Conservation (phyloP, 1,284 basidiomycete genomes). For the Cryptococcus floricola region DNA sequence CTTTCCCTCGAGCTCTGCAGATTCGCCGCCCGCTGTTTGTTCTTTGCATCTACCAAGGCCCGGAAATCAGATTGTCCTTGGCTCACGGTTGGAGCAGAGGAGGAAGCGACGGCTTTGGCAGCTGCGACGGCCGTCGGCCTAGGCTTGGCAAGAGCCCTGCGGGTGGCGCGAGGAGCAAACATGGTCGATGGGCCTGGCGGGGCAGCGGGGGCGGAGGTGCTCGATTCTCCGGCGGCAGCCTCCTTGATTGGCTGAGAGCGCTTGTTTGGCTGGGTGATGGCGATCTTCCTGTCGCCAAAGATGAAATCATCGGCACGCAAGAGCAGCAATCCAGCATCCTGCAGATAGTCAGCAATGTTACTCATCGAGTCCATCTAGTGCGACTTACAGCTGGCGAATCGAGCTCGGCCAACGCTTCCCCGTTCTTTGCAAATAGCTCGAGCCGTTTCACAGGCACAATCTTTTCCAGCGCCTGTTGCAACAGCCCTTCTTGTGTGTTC, state of each 20-base stretch:
- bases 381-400: constrained; percentile 64
- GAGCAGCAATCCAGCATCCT: constrained; percentile 76
- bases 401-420: constrained; percentile 74
- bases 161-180: constrained; percentile 33
- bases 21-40: constrained; percentile 30
- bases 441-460: constrained; percentile 66
- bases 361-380: neutral
- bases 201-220: neutral
- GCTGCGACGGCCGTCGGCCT: constrained; percentile 19
- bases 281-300: constrained; percentile 55
- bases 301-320: constrained; percentile 64
- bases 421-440: constrained; percentile 63
- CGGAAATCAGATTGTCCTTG: constrained; percentile 40
- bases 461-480: constrained; percentile 84
- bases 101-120: constrained; percentile 8
- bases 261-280: constrained; percentile 17
- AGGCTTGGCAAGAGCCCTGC: constrained; percentile 33
- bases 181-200: constrained; percentile 3
- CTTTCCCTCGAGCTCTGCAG: constrained; percentile 7
- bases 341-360: constrained; percentile 1
- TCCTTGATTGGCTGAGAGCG: constrained; percentile 3
- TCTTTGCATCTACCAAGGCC: constrained; percentile 40
- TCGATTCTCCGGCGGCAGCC: neutral
- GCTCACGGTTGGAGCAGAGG: constrained; percentile 13
- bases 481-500: constrained; percentile 72